Evolutionary conservation across 2,329 filamentous ascomycete genomes (phyloP), one percentile per base, ranked within the genome.

Genomic region (Epichloe baconii): DNA sequence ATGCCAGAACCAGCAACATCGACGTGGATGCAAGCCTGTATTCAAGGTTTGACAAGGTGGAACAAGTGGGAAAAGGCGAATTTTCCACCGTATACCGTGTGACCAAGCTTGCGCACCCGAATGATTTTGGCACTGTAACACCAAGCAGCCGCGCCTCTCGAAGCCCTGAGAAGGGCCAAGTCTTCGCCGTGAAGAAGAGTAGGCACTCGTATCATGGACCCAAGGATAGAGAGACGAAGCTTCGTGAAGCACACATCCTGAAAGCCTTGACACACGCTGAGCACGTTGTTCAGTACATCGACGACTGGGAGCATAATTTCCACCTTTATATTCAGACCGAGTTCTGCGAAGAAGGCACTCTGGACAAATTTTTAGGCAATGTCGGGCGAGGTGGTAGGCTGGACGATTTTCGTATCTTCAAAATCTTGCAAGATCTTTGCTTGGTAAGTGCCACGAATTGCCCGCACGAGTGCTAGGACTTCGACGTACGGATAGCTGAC

Each of bases 331-430:
- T 98, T 54, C 91, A 97, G 71, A 97, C 91, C 0, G 93, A 98
- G 63, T 97, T 84, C 64, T 98, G 93, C 62, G 90, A 96, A 64
- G 88, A 95, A 64, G 93, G 93, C 15, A 95, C 88, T 54, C 72
- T 98, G 43, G 86, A 94, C 64, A 77, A 82, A 15, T 98, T 97
- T 64, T 75, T 98, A 34, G 78, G 80, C n/a, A 80, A 85, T 52
- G 81, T 88, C 54, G 93, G 93, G 23, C 77, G 84, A 54, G 88
- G 86, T 64, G 90, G 88, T 45, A 80, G 91, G 59, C 71, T 98
- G 57, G 93, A 98, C 67, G 93, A 97, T 66, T 98, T 98, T 70
- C 81, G 93, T 55, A 96, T 97, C 66, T 98, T 93, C 88, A 98
- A 98, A 72, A 91, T 97, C 52, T 72, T 97, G 59, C 78, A 95